A percentile compares a stretch with the other conserved stretches of the same genome.
Conservation (phyloP, 768 basidiomycete genomes). For the Boletus rufocinnamomeus region DNA sequence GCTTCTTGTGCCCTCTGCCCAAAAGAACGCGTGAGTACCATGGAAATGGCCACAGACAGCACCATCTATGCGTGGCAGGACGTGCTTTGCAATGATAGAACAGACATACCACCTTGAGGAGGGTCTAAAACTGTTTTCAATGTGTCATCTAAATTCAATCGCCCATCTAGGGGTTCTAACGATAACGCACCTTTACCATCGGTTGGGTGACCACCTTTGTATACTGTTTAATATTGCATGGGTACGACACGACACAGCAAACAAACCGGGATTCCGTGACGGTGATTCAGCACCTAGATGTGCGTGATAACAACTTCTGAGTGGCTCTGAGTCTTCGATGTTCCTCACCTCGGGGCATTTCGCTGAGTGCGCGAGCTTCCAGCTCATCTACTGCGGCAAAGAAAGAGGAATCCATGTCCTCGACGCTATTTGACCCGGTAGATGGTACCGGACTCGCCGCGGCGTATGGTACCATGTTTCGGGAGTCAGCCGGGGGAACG, state of each 20-base stretch:
- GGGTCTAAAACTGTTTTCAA: not conserved
- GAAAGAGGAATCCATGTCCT: constrained; percentile 29
- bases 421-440: constrained; percentile 3
- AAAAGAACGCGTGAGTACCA: constrained; percentile 13
- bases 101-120: constrained; percentile 23
- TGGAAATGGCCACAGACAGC: not conserved
- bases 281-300: not conserved
- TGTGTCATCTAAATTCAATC: not conserved
- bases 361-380: constrained; percentile 38
- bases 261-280: constrained; percentile 10
- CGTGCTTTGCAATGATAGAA: not conserved
- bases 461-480: not conserved
- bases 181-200: constrained; percentile 12
- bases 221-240: not conserved
- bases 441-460: constrained; percentile 18
- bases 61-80: not conserved
- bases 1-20: constrained; percentile 2
- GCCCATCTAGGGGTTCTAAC: not conserved
- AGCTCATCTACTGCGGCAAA: constrained; percentile 47
- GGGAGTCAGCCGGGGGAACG: not conserved
- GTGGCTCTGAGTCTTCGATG: not conserved
- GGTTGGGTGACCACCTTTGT: constrained; percentile 11
- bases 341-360: constrained; percentile 14
- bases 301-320: not conserved
- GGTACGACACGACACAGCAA: not conserved